A percentile compares a stretch with the other conserved stretches of the same genome.
Evolutionary conservation across 1,139 yeast genomes (phyloP).

Genomic region (Taphrina sp.): DNA sequence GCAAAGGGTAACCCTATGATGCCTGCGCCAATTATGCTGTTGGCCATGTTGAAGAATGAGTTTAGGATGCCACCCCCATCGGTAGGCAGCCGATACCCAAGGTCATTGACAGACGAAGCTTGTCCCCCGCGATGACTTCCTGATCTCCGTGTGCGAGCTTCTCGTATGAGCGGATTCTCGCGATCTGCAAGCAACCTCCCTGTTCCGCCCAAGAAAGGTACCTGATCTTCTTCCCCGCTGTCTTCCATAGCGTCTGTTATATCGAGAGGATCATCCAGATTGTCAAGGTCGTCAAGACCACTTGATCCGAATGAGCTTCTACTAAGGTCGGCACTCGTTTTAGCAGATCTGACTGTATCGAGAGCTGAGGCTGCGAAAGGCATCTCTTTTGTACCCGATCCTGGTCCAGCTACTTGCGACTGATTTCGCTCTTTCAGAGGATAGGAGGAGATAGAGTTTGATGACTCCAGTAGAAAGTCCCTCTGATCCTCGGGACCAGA

Average conservation of each 20-base stretch:
- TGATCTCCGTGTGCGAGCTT: conserved; percentile 4
- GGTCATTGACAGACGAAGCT: conserved; percentile 14
- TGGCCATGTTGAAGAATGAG: conserved; percentile 41
- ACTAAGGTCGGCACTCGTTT: too few species aligned
- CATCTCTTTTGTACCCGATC: too few species aligned
- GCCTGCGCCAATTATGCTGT: conserved; percentile 57
- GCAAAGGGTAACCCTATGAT: conserved; percentile 94
- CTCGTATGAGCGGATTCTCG: conserved; percentile 26
- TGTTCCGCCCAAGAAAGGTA: conserved; percentile 28
- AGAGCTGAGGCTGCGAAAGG: background rate
- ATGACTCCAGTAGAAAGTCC: too few species aligned
- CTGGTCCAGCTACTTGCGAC: too few species aligned
- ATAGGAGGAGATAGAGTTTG: too few species aligned
- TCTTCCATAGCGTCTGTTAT: conserved; percentile 20
- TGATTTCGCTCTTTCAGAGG: too few species aligned
- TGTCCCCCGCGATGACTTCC: background rate
- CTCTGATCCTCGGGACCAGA: too few species aligned
- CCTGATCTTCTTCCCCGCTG: conserved; percentile 24
- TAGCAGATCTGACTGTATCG: background rate
- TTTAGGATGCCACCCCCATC: conserved; percentile 33
- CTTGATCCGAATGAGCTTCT: background rate
- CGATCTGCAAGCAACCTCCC: conserved; percentile 24
- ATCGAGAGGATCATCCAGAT: conserved; percentile 22
- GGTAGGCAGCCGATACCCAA: conserved; percentile 23
- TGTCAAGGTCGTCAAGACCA: conserved; percentile 10